Evolutionary conservation across 306 rosid genomes (phyloP).

Genomic region (Benincasa hispida): DNA sequence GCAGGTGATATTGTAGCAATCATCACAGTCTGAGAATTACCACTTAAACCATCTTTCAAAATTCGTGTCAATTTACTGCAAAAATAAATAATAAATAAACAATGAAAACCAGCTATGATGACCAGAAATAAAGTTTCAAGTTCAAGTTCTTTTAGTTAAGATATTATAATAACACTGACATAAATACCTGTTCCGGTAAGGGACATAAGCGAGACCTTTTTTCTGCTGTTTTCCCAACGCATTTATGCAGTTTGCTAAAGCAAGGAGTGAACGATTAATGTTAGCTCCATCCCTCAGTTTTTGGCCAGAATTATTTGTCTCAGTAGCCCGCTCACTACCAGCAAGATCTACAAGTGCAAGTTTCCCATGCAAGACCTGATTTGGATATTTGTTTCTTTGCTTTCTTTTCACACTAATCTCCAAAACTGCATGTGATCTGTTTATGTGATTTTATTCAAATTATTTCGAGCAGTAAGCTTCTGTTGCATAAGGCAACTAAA

Average conservation of each 20-base stretch:
- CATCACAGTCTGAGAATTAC: constrained; percentile 58
- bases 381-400: constrained; percentile 37
- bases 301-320: constrained; percentile 44
- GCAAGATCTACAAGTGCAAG: constrained; percentile 64
- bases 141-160: neutral
- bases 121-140: neutral
- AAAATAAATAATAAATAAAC: constrained; percentile 6
- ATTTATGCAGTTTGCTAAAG: constrained; percentile 56
- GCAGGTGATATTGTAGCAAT: constrained; percentile 47
- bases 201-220: constrained; percentile 61
- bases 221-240: constrained; percentile 53
- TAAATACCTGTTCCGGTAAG: constrained; percentile 48
- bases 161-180: neutral
- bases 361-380: constrained; percentile 49
- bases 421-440: constrained; percentile 56
- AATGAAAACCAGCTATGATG: constrained; percentile 7
- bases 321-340: constrained; percentile 53
- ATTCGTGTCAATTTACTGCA: constrained; percentile 57
- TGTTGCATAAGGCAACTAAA: neutral
- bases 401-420: constrained; percentile 50
- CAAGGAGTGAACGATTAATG: constrained; percentile 61
- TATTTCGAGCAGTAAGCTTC: neutral
- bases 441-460: neutral
- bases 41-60: constrained; percentile 55
- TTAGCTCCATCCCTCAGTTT: constrained; percentile 58